Conservation (phyloP, 345 rosid species). For the Lagerstroemia speciosa region DNA sequence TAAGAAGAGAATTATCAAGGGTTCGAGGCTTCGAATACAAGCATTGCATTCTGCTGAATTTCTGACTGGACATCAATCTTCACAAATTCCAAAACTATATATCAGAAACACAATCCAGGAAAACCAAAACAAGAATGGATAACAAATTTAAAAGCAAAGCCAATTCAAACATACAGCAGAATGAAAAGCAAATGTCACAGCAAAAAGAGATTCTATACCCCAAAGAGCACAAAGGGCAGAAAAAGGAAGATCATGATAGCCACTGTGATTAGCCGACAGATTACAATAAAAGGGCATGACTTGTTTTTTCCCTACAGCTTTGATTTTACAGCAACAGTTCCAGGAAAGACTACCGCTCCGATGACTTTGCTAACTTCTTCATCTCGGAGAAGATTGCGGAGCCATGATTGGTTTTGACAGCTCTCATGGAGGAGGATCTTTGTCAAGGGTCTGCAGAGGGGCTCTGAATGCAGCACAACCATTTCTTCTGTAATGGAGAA, state of each 20-base stretch:
- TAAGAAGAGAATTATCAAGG: not conserved
- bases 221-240: constrained; percentile 12
- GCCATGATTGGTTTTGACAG: constrained; percentile 26
- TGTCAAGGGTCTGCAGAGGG: constrained; percentile 63
- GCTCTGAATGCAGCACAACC: constrained; percentile 83
- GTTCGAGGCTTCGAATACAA: not conserved
- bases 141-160: constrained; percentile 16
- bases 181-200: constrained; percentile 14
- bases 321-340: constrained; percentile 37
- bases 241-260: constrained; percentile 1
- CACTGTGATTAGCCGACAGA: not conserved
- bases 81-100: not conserved
- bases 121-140: not conserved
- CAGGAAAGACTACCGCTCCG: constrained; percentile 5
- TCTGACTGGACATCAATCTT: not conserved
- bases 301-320: not conserved
- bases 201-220: constrained; percentile 23
- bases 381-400: constrained; percentile 27
- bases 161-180: constrained; percentile 21
- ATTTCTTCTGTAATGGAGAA: constrained; percentile 51
- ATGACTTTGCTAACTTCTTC: constrained; percentile 18
- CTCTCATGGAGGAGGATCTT: constrained; percentile 15
- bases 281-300: not conserved
- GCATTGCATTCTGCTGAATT: no score
- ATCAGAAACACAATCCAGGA: not conserved